phyloP scores from a whole-genome alignment of 495 filamentous ascomycete species.

The Ramalina peruviana region DNA sequence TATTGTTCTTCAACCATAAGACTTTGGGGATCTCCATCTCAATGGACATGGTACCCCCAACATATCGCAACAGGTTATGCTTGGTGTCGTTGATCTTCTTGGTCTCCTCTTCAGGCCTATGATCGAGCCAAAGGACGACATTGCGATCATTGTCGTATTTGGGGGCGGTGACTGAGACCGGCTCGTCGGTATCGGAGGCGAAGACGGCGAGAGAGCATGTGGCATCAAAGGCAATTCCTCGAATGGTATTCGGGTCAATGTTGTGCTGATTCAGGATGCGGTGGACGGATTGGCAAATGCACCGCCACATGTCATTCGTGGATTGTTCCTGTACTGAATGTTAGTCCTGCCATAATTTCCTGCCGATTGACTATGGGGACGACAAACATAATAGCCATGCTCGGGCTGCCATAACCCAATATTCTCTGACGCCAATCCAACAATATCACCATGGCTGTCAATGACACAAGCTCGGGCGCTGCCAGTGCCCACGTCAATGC shows the following conservation, averaged over 20 bases:
- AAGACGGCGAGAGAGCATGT: conserved; percentile 93
- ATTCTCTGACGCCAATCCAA: conserved; percentile 76
- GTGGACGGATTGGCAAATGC: conserved; percentile 72
- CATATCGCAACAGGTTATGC: conserved; percentile 87
- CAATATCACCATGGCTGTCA: conserved; percentile 78
- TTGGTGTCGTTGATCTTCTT: conserved; percentile 80
- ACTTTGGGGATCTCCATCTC: conserved; percentile 99
- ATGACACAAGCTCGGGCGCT: conserved; percentile 92
- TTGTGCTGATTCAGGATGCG: conserved; percentile 64
- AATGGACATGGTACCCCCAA: conserved; percentile 92
- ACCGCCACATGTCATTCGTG: conserved; percentile 86
- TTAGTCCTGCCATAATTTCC: conserved; percentile 9
- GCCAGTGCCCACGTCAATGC: conserved; percentile 91
- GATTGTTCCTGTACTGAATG: conserved; percentile 69
- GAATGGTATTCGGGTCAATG: conserved; percentile 55
- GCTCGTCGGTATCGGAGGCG: conserved; percentile 73
- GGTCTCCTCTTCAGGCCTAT: conserved; percentile 80
- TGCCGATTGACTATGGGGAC: conserved; percentile 1
- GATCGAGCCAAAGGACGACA: conserved; percentile 85
- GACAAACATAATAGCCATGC: conserved; percentile 67
- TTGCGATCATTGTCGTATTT: conserved; percentile 79
- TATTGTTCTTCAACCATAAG: conserved; percentile 93
- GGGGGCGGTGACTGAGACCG: conserved; percentile 75
- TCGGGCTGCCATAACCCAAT: conserved; percentile 93
- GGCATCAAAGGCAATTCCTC: conserved; percentile 90